phyloP scores from a whole-genome alignment of 768 basidiomycete species.

The Leccinum disarticulatum region DNA sequence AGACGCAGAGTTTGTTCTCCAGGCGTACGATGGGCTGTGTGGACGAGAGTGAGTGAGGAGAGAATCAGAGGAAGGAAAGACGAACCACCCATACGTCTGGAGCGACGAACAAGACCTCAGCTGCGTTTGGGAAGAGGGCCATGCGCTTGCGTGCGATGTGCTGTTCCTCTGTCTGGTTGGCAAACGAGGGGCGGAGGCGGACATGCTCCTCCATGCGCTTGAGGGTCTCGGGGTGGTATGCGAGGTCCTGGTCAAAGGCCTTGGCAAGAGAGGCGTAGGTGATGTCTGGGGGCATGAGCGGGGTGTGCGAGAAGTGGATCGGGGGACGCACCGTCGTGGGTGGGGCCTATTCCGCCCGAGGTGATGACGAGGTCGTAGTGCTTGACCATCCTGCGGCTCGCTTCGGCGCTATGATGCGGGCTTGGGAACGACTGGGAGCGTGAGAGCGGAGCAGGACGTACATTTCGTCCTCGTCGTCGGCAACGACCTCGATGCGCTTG shows the following conservation, averaged over 20 bases:
- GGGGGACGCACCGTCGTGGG: conserved; percentile 69
- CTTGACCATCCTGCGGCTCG: conserved; percentile 75
- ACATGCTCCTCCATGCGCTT: conserved; percentile 65
- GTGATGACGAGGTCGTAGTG: conserved; percentile 91
- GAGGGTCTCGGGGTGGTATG: conserved; percentile 77
- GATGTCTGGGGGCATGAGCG: conserved; percentile 56
- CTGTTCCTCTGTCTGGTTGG: conserved; percentile 72
- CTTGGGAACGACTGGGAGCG: not conserved
- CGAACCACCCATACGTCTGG: conserved; percentile 85
- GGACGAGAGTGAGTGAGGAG: not conserved
- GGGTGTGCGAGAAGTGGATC: not conserved
- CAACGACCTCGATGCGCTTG: conserved; percentile 86
- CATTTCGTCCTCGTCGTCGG: conserved; percentile 92
- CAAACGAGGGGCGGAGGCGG: conserved; percentile 54
- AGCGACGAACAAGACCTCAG: conserved; percentile 78
- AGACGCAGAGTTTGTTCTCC: conserved; percentile 82
- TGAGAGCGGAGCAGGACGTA: conserved; percentile 1
- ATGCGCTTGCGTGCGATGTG: conserved; percentile 76
- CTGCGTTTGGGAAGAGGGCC: conserved; percentile 82
- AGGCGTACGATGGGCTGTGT: conserved; percentile 81
- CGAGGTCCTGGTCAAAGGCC: conserved; percentile 72
- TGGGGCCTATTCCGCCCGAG: conserved; percentile 89
- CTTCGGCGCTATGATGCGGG: conserved; percentile 61
- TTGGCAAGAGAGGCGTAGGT: conserved; percentile 87
- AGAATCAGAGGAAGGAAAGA: not conserved